phyloP scores from a whole-genome alignment of 2,329 filamentous ascomycete genomes.

The Sporothrix mexicana region DNA sequence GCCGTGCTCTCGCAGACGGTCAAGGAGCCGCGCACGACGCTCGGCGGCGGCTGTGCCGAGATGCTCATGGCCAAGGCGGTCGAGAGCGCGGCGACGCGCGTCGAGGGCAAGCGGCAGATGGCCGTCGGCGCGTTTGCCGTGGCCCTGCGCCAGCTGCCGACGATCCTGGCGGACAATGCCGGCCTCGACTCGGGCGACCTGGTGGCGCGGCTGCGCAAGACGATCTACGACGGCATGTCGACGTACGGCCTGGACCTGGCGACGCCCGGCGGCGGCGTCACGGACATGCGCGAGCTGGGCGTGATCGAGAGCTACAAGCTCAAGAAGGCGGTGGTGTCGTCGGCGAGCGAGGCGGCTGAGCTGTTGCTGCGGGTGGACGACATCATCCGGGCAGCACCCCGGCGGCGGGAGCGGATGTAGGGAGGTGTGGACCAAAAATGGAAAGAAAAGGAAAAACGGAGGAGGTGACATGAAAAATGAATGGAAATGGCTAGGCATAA shows the following conservation, averaged over 20 bases:
- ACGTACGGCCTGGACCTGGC: slow-evolving; percentile 89
- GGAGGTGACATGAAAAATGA: neutral
- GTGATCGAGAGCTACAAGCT: slow-evolving; percentile 99
- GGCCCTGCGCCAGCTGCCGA: slow-evolving; percentile 90
- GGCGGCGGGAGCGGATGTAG: slow-evolving; percentile 70
- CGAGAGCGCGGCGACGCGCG: slow-evolving; percentile 88
- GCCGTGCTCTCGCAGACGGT: slow-evolving; percentile 97
- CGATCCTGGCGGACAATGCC: slow-evolving; percentile 96
- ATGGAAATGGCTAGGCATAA: neutral
- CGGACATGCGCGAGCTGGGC: slow-evolving; percentile 93
- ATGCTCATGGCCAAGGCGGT: slow-evolving; percentile 99
- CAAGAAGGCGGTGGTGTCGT: slow-evolving; percentile 96
- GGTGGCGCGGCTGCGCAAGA: slow-evolving; percentile 87
- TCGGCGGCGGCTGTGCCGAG: slow-evolving; percentile 95
- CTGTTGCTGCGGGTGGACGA: slow-evolving; percentile 93
- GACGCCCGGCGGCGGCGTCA: slow-evolving; percentile 87
- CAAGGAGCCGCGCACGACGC: slow-evolving; percentile 88
- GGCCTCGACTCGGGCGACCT: slow-evolving; percentile 95
- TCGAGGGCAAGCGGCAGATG: slow-evolving; percentile 95
- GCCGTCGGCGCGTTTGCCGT: slow-evolving; percentile 89
- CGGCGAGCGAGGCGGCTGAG: slow-evolving; percentile 94
- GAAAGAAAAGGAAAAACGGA: slow-evolving; percentile 3
- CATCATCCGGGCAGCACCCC: slow-evolving; percentile 92
- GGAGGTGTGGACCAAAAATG: neutral
- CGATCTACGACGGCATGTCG: slow-evolving; percentile 92